A percentile compares a stretch with the other conserved stretches of the same genome.
Conservation (phyloP, 257 asterid genomes). For the Nemophila menziesii region DNA sequence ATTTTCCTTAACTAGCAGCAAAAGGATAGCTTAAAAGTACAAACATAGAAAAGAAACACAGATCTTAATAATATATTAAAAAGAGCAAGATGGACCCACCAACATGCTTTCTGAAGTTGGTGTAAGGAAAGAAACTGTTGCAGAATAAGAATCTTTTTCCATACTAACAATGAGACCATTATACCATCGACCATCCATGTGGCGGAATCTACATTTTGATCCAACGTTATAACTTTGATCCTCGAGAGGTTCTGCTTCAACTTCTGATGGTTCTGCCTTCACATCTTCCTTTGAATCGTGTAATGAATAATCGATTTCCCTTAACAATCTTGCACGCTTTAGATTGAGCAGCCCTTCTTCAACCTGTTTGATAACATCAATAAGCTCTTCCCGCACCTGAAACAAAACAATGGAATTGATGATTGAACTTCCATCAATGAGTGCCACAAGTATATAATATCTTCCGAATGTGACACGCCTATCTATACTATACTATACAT, state of each 20-base stretch:
- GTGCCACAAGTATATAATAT: conserved; percentile 1
- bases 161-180: conserved; percentile 56
- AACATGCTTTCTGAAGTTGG: conserved; percentile 87
- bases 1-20: background rate
- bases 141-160: conserved; percentile 55
- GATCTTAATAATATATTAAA: too few relatives aligned
- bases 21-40: background rate
- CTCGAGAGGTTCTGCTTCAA: conserved; percentile 38
- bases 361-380: conserved; percentile 58
- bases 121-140: conserved; percentile 57
- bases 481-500: background rate
- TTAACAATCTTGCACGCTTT: conserved; percentile 61
- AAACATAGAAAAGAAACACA: background rate
- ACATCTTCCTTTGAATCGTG: conserved; percentile 29
- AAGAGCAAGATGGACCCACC: conserved; percentile 42
- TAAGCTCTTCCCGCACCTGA: conserved; percentile 70
- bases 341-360: conserved; percentile 87
- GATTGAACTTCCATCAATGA: conserved; percentile 5
- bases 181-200: conserved; percentile 87
- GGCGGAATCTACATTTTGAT: conserved; percentile 87
- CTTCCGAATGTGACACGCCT: background rate
- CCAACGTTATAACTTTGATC: conserved; percentile 50
- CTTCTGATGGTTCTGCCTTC: conserved; percentile 35
- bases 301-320: conserved; percentile 54
- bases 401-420: conserved; percentile 1